phyloP scores from a whole-genome alignment of 208 protist genomes.

The Giardia muris region DNA sequence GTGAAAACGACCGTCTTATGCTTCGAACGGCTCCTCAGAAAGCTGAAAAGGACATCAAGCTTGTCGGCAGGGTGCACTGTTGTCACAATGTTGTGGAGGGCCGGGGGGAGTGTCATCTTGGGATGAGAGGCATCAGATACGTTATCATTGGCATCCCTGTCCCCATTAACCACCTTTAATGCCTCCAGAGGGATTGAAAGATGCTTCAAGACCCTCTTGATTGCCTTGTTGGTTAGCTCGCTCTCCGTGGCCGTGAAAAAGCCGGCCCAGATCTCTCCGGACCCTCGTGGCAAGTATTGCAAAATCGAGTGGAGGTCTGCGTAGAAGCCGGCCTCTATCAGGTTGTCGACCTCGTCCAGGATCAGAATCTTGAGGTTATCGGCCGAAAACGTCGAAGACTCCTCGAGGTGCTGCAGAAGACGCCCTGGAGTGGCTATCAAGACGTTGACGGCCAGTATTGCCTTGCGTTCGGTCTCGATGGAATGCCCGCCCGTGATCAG shows the following conservation, averaged over 20 bases:
- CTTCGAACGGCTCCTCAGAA: not conserved
- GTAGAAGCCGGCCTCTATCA: constrained; percentile 16
- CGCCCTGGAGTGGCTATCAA: constrained; percentile 41
- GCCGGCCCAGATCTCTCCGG: not conserved
- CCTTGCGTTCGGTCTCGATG: constrained; percentile 11
- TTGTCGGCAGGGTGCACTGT: not conserved
- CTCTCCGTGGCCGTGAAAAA: not conserved
- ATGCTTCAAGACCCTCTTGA: not conserved
- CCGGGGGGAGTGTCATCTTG: not conserved
- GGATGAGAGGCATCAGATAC: not conserved
- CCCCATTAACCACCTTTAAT: not conserved
- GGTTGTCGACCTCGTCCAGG: constrained; percentile 31
- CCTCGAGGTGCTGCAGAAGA: constrained; percentile 35
- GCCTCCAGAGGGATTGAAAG: not conserved
- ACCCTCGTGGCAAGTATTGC: not conserved
- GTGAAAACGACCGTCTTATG: not conserved
- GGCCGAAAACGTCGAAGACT: not conserved
- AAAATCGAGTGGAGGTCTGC: not conserved
- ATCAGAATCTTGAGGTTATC: constrained; percentile 34
- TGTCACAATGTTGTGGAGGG: not conserved
- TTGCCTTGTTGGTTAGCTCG: not conserved
- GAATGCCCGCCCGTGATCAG: constrained; percentile 41
- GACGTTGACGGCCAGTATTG: constrained; percentile 33
- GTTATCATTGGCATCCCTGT: not conserved
- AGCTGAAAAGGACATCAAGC: constrained; percentile 11